These are phyloP conservation scores for Penicillium samsonianum DNA, from an alignment of 495 filamentous ascomycete species.

Conservation along the genomic window DNA sequence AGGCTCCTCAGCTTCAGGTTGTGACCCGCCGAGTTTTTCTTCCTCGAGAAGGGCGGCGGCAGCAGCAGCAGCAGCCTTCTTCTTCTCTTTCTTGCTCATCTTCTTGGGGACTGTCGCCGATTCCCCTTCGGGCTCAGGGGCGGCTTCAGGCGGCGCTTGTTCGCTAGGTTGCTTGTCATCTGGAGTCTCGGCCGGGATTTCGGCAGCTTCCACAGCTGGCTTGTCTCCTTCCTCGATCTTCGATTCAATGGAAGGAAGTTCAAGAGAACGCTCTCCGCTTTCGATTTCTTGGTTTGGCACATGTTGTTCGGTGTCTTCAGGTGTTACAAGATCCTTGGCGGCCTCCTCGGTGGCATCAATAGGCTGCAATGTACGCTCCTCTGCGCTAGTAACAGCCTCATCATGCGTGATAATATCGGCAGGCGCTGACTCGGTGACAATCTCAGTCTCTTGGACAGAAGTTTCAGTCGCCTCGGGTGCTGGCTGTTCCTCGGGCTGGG, in stretches of 20 bases:
- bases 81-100: slow-evolving; percentile 30
- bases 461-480: slow-evolving; percentile 1
- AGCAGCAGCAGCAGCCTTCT: slow-evolving; percentile 19
- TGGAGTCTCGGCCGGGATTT: neutral
- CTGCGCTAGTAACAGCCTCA: neutral
- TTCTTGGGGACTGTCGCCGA: slow-evolving; percentile 14
- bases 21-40: slow-evolving; percentile 20
- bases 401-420: neutral
- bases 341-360: neutral
- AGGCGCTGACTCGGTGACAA: neutral
- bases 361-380: neutral
- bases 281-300: neutral
- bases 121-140: slow-evolving; percentile 3
- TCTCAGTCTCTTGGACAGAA: slow-evolving; percentile 1
- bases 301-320: slow-evolving; percentile 1
- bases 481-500: slow-evolving; percentile 6
- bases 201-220: neutral
- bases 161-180: neutral
- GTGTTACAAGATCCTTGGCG: neutral
- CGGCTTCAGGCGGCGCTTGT: neutral
- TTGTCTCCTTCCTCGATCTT: neutral
- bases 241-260: neutral
- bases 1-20: slow-evolving; percentile 10
- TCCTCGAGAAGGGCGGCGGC: slow-evolving; percentile 1
- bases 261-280: slow-evolving; percentile 5